phyloP scores from a whole-genome alignment of 2,329 filamentous ascomycete genomes.

The Fusarium piperis region DNA sequence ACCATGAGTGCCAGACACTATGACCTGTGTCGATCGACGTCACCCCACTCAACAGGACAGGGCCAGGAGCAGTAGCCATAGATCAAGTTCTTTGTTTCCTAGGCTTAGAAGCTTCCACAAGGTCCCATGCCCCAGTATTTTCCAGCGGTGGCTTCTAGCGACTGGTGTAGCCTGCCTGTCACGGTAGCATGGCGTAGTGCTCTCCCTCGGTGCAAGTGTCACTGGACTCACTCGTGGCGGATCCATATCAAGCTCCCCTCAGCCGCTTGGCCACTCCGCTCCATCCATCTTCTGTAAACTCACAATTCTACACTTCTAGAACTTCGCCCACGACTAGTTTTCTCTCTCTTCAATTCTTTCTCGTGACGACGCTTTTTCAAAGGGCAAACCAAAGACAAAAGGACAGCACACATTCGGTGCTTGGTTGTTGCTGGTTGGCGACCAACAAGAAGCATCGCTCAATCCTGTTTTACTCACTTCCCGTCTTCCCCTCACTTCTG shows the following conservation, averaged over 20 bases:
- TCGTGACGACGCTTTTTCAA: not conserved
- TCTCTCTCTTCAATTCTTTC: slow-evolving; percentile 11
- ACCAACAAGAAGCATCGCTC: slow-evolving; percentile 17
- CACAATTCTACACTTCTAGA: slow-evolving; percentile 24
- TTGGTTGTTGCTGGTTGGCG: slow-evolving; percentile 12
- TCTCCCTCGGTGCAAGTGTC: slow-evolving; percentile 25
- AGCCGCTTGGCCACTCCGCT: slow-evolving; percentile 6
- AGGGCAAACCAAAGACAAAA: slow-evolving; percentile 3
- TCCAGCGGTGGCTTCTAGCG: slow-evolving; percentile 25
- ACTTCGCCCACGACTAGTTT: slow-evolving; percentile 15
- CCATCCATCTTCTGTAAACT: slow-evolving; percentile 40
- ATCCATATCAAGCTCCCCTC: slow-evolving; percentile 35
- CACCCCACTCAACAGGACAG: slow-evolving; percentile 28
- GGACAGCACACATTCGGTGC: slow-evolving; percentile 14
- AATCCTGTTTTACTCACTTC: not conserved
- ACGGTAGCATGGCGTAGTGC: slow-evolving; percentile 28
- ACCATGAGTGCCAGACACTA: not conserved
- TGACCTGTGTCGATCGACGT: slow-evolving; percentile 33
- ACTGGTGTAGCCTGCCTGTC: slow-evolving; percentile 18
- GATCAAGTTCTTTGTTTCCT: slow-evolving; percentile 26
- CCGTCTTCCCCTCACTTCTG: slow-evolving; percentile 11
- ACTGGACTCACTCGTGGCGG: slow-evolving; percentile 37
- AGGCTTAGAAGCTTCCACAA: slow-evolving; percentile 47
- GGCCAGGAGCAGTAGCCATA: slow-evolving; percentile 15
- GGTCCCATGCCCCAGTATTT: slow-evolving; percentile 44